Percentiles rank a stretch among this genome's conserved stretches.
Conservation (phyloP, 2,329 filamentous ascomycete species). For the Tolypocladium pustulatum region DNA sequence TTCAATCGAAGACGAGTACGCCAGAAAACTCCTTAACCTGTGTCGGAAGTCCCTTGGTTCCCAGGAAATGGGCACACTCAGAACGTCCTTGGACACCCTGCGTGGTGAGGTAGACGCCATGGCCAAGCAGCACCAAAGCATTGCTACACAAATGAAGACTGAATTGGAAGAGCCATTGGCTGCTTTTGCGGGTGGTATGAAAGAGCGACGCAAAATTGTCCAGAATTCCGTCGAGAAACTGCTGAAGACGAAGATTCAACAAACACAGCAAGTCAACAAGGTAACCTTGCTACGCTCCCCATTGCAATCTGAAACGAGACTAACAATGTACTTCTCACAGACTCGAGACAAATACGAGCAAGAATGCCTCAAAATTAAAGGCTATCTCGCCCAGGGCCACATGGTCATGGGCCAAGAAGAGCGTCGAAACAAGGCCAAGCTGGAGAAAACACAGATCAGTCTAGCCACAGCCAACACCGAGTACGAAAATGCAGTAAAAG, state of each 20-base stretch:
- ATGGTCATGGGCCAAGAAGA: constrained; percentile 99
- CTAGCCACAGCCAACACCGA: constrained; percentile 84
- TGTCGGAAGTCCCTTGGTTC: constrained; percentile 85
- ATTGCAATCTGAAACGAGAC: neutral
- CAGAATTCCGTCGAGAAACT: constrained; percentile 91
- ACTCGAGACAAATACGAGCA: constrained; percentile 92
- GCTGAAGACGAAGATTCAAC: constrained; percentile 84
- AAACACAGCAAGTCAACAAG: constrained; percentile 88
- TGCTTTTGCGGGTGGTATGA: constrained; percentile 89
- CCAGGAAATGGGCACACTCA: constrained; percentile 74
- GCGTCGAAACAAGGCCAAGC: constrained; percentile 94
- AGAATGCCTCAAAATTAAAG: constrained; percentile 96
- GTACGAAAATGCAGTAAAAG: constrained; percentile 87
- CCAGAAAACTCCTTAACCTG: constrained; percentile 76
- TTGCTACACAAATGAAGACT: constrained; percentile 88
- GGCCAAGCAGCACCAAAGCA: constrained; percentile 84
- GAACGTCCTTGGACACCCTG: constrained; percentile 75
- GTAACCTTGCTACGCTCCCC: constrained; percentile 29
- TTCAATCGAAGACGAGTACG: constrained; percentile 93
- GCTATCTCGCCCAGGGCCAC: constrained; percentile 93
- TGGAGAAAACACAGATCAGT: constrained; percentile 97
- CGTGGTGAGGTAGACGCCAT: constrained; percentile 85
- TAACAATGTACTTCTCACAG: constrained; percentile 26
- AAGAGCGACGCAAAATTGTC: constrained; percentile 92
- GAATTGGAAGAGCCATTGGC: constrained; percentile 89